Base-by-base conservation (phyloP, 164 flowering plant genomes). In the Sextonia rubra region DNA sequence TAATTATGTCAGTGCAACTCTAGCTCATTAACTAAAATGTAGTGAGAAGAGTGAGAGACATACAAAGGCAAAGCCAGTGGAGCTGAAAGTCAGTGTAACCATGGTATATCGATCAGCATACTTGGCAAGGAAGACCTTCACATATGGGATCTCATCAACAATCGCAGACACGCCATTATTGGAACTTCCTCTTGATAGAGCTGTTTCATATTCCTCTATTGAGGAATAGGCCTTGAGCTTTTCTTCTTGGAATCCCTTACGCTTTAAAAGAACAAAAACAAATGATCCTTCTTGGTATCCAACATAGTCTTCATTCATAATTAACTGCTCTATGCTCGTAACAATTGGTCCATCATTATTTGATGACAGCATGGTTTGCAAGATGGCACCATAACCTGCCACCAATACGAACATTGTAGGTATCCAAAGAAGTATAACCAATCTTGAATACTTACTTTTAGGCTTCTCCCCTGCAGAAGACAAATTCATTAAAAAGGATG, bases 381-480 rank as follows among this genome's bases (percentile, higher is more conserved):
- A n/a, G 30, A 56, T 73, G 29, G 70, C 75, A 17, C 56, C 8
- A 24, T 73, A 66, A 32, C 63, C 22, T 11, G 47, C 12, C 30
- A 30, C 68, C 23, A 73, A 17, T 4, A 73, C 56, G 2, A 66
- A 66, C 56, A 73, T 29, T 23, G 44, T 8, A 3, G 66, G 52
- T 25, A 30, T 23, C 70, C 75, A 56, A 15, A 73, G 15, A 60
- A 24, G 1, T 27, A 73, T 12, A 20, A 73, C 44, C 49, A 73
- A 25, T 29, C 64, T 65, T 9, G 75, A 65, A 14, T 24, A 37
- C 29, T 66, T 73, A 25, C 70, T 37, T 14, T 29, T 20, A 8
- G 66, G 69, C 29, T 29, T 73, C n/a, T 55, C 88, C 60, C 67
- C 87, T 86, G 81, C 55, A 67, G 60, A 60, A 0, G 4, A 48